Base-by-base conservation (phyloP, 768 basidiomycete species). In the Phlegmacium glaucopus region DNA sequence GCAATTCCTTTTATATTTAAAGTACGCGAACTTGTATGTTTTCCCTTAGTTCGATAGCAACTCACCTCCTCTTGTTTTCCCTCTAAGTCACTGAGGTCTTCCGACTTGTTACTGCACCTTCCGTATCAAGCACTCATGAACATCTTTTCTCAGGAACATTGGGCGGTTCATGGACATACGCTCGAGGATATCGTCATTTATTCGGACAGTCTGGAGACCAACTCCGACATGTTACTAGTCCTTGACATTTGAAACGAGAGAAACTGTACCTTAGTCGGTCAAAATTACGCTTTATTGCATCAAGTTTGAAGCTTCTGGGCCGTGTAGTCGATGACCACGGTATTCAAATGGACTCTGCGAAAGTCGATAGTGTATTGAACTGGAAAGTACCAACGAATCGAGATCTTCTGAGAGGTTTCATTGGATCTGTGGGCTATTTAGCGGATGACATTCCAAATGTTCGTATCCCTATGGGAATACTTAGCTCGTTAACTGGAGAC, bases 321-420 rank as follows among this genome's bases (percentile, higher is more conserved):
- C 50, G 34, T n/a, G n/a, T 59, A 4, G 44, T 76, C 1, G 62
- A 68, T 18, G 56, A 66, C 4, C 7, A 62, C 0, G 70, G 72
- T 0, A 72, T 77, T n/a, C 39, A 32, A 0, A 73, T 75, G 69
- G 71, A 76, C 18, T 69, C 69, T 0, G 47, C 68, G n/a, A 77
- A 76, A 32, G 70, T 77, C 0, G 65, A 74, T 29, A 38, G 44
- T 0, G 55, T 75, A 0, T 1, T 56, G 0, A 62, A 64, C 10
- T 69, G 65, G 67, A 64, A 63, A 27, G 52, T 50, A 0, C 67
- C 67, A 0, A 65, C 61, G 0, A 66, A 57, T 27, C 57, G 58
- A 1, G 65, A 62, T 25, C 52, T 65, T 8, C 45, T 74, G 0
- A 44, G 50, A 0, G 61, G 65, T 0, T 74, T 74, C 40, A 61